These are phyloP conservation scores for sweet orange (Citrus sinensis) DNA, from an alignment of 345 rosid species.

Conservation along the genomic window DNA sequence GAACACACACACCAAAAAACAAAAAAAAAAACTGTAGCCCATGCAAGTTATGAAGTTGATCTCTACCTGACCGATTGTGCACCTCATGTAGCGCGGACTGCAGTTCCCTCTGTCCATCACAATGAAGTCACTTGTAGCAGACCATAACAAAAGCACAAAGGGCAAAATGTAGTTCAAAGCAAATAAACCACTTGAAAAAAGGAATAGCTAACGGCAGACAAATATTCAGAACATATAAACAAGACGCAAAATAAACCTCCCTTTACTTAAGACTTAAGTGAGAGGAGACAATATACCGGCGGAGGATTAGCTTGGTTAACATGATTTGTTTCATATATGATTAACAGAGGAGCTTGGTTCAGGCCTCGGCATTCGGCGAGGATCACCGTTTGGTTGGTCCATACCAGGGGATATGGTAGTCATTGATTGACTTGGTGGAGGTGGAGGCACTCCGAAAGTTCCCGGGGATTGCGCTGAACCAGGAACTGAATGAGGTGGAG, in stretches of 20 bases:
- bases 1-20: neutral
- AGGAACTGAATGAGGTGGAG: constrained; percentile 51
- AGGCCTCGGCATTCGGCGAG: constrained; percentile 90
- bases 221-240: neutral
- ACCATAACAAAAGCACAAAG: constrained; percentile 36
- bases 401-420: constrained; percentile 65
- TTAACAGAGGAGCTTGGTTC: constrained; percentile 57
- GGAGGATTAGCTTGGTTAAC: constrained; percentile 81
- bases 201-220: neutral
- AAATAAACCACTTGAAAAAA: neutral
- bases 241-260: neutral
- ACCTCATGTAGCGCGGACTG: constrained; percentile 95
- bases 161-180: neutral
- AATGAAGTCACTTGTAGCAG: constrained; percentile 83
- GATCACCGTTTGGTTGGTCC: constrained; percentile 78
- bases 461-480: constrained; percentile 62
- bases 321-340: constrained; percentile 71
- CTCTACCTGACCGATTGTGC: constrained; percentile 81
- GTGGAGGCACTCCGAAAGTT: constrained; percentile 69
- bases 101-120: constrained; percentile 80
- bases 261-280: neutral
- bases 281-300: constrained; percentile 43
- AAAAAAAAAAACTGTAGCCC: neutral
- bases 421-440: constrained; percentile 73
- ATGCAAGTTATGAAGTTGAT: constrained; percentile 2